phyloP scores from a whole-genome alignment of 106 monocot species.

The Vanilla planifolia region DNA sequence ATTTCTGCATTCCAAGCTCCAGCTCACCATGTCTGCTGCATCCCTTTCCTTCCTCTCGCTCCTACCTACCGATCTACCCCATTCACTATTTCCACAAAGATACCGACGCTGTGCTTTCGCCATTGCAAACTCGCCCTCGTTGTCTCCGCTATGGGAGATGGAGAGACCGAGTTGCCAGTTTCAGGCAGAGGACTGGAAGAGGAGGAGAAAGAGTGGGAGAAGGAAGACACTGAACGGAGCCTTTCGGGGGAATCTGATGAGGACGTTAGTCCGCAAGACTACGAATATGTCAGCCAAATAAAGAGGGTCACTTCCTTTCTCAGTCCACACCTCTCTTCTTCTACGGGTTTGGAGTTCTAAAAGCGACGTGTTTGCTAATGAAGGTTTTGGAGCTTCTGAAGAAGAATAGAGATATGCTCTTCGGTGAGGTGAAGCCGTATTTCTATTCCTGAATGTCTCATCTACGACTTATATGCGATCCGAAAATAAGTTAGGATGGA shows the following conservation, averaged over 20 bases:
- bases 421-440: conserved; percentile 59
- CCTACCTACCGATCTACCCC: not conserved
- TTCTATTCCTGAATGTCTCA: not conserved
- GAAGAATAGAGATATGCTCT: conserved; percentile 86
- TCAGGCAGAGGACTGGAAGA: conserved; percentile 15
- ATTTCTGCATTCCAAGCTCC: not conserved
- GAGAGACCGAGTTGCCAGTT: conserved; percentile 17
- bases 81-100: not conserved
- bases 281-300: conserved; percentile 53
- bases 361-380: not conserved
- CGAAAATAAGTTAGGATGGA: not conserved
- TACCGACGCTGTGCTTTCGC: not conserved
- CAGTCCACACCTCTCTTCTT: not conserved
- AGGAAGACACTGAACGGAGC: not conserved
- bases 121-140: not conserved
- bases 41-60: not conserved
- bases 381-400: conserved; percentile 80
- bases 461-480: not conserved
- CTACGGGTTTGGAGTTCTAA: not conserved
- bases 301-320: conserved; percentile 24
- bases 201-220: not conserved
- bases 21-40: not conserved
- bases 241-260: conserved; percentile 4
- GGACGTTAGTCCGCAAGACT: conserved; percentile 56
- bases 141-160: conserved; percentile 11